These are phyloP conservation scores for Pseudozyma thailandica DNA, from an alignment of 1,284 basidiomycete genomes.

Conservation along the genomic window DNA sequence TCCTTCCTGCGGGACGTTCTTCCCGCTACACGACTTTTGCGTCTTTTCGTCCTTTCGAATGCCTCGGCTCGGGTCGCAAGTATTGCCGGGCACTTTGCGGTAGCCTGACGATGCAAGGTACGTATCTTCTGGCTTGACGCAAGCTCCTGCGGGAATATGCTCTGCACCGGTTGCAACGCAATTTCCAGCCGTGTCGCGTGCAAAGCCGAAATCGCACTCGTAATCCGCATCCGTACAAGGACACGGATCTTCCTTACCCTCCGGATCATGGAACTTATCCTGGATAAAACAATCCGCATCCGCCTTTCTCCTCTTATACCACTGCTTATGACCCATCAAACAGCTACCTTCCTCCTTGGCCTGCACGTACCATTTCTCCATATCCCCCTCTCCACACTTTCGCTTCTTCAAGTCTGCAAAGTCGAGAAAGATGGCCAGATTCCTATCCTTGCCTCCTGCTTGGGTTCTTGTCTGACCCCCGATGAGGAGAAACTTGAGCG, in stretches of 20 bases:
- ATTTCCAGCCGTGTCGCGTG: slow-evolving; percentile 75
- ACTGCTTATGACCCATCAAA: slow-evolving; percentile 98
- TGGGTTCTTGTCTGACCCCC: slow-evolving; percentile 80
- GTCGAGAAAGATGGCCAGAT: slow-evolving; percentile 83
- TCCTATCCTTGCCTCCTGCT: slow-evolving; percentile 73
- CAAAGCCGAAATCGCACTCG: slow-evolving; percentile 93
- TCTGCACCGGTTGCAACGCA: slow-evolving; percentile 87
- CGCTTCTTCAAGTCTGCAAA: slow-evolving; percentile 78
- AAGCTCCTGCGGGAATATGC: slow-evolving; percentile 82
- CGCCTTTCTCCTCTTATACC: slow-evolving; percentile 85
- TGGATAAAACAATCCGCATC: slow-evolving; percentile 91
- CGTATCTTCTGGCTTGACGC: slow-evolving; percentile 72
- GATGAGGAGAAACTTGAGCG: slow-evolving; percentile 87
- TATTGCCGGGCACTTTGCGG: slow-evolving; percentile 90
- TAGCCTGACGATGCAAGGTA: slow-evolving; percentile 92
- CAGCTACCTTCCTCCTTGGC: slow-evolving; percentile 75
- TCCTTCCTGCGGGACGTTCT: slow-evolving; percentile 67
- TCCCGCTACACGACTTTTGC: slow-evolving; percentile 77
- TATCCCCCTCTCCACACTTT: slow-evolving; percentile 80
- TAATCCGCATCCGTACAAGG: slow-evolving; percentile 86
- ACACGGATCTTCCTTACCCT: slow-evolving; percentile 81
- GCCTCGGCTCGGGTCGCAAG: slow-evolving; percentile 76
- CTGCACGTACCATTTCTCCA: slow-evolving; percentile 89
- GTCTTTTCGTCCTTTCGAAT: slow-evolving; percentile 77
- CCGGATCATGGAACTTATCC: slow-evolving; percentile 74